Evolutionary conservation across 768 basidiomycete species (phyloP), one percentile per base, ranked within the genome.

Genomic region (Neoboletus subvelutipes): DNA sequence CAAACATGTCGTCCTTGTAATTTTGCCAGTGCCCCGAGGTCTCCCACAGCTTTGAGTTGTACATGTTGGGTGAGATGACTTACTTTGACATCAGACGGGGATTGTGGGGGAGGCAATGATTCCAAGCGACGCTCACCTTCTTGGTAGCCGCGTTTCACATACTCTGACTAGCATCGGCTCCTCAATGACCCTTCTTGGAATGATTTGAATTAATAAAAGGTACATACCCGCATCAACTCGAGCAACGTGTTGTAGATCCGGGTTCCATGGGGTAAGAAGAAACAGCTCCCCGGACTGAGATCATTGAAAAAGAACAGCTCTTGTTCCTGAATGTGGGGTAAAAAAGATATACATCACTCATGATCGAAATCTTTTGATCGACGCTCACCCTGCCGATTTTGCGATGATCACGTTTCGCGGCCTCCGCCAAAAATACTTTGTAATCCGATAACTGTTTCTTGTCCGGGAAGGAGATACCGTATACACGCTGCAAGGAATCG

Each of bases 291-390:
- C 2, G 97, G 97, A 64, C 92, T 94, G 40, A 94, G 76, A 59
- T 98, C 97, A 71, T 97, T 92, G 83, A 98, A 98, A 81, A 98
- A 96, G 82, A 94, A 99, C 10, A 99, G 77, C 64, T 99, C 97
- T 80, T 99, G 97, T 64, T 98, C 94, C 83, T 85, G 64, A 24
- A 54, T 51, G 55, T 5, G 56, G 58, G 31, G 56, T 50, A 33
- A 48, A 59, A 55, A 45, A 29, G 31, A 42, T 6, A 11, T 11
- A 18, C 9, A 45, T 20, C 37, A 29, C 22, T 22, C 43, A 10
- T 17, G 1, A 37, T 26, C 36, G 31, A 22, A 15, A 39, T 45
- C 39, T 37, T 37, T 40, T 24, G 20, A 47, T 56, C 50, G 24
- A 50, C 54, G 50, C 72, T 53, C 54, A 85, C 84, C 78, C 88